phyloP scores from a whole-genome alignment of 1,139 yeast genomes.

The Sugiyamaella xylanicola region DNA sequence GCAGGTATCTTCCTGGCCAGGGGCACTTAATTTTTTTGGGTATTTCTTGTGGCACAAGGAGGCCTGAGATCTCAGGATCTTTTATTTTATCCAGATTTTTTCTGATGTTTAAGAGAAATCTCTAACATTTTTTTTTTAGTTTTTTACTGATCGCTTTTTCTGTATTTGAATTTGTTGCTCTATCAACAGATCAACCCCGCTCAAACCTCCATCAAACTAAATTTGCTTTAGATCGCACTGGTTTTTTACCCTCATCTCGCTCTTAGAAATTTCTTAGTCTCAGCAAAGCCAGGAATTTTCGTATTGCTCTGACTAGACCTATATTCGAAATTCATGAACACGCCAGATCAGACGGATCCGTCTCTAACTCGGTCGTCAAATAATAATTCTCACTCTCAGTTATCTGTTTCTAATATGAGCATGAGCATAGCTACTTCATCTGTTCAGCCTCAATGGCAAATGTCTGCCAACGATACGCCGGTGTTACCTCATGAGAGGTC shows the following conservation, averaged over 20 bases:
- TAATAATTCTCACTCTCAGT: neutral
- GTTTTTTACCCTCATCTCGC: neutral
- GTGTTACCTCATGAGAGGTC: slow-evolving; percentile 20
- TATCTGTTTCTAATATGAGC: neutral
- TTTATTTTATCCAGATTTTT: too few species aligned
- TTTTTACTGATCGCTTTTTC: too few species aligned
- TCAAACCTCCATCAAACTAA: too few species aligned
- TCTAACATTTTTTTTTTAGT: too few species aligned
- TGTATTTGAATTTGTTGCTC: too few species aligned
- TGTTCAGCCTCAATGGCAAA: slow-evolving; percentile 12
- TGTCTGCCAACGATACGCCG: slow-evolving; percentile 21
- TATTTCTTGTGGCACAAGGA: too few species aligned
- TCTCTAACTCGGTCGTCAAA: slow-evolving; percentile 6
- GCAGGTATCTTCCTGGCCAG: neutral
- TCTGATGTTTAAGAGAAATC: too few species aligned
- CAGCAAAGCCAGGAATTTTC: too few species aligned
- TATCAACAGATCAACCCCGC: too few species aligned
- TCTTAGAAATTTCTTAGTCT: neutral
- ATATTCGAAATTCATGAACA: slow-evolving; percentile 7
- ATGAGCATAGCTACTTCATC: slow-evolving; percentile 11
- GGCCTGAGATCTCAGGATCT: too few species aligned
- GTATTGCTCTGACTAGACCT: neutral
- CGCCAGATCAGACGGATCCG: slow-evolving; percentile 14
- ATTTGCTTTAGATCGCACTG: too few species aligned
- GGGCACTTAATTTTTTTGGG: neutral